Conservation (phyloP, 148 eudicot genomes). For the Fallopia convolvulus region DNA sequence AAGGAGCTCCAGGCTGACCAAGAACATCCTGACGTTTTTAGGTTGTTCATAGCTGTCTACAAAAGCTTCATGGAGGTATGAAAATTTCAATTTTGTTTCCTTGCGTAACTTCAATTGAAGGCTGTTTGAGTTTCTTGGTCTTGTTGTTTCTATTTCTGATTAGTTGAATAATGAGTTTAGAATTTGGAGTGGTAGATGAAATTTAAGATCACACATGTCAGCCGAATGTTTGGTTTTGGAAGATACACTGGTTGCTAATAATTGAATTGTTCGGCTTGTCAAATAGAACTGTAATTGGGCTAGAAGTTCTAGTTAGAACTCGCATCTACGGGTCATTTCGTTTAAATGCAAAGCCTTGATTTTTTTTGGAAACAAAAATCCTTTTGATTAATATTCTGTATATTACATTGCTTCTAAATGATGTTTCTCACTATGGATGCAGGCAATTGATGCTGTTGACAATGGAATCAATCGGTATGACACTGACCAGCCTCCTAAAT, state of each 20-base stretch:
- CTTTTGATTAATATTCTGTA: not conserved
- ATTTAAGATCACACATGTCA: not conserved
- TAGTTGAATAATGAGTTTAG: not conserved
- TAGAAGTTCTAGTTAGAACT: not conserved
- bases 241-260: not conserved
- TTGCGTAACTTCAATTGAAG: not conserved
- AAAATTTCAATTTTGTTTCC: not conserved
- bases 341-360: not conserved
- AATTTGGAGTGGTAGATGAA: not conserved
- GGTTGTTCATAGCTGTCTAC: conserved; percentile 58
- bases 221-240: not conserved
- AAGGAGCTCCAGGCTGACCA: conserved; percentile 68
- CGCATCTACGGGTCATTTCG: not conserved
- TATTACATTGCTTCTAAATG: not conserved
- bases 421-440: not conserved
- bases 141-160: not conserved
- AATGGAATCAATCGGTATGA: conserved; percentile 80
- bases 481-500: conserved; percentile 64
- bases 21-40: conserved; percentile 65
- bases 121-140: not conserved
- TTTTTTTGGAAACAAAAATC: not conserved
- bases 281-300: not conserved
- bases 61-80: conserved; percentile 91
- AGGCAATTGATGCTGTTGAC: conserved; percentile 96
- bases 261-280: not conserved